Percentiles rank a stretch among this genome's conserved stretches.
phyloP scores from a whole-genome alignment of 768 basidiomycete genomes.

The Boletales sp. region DNA sequence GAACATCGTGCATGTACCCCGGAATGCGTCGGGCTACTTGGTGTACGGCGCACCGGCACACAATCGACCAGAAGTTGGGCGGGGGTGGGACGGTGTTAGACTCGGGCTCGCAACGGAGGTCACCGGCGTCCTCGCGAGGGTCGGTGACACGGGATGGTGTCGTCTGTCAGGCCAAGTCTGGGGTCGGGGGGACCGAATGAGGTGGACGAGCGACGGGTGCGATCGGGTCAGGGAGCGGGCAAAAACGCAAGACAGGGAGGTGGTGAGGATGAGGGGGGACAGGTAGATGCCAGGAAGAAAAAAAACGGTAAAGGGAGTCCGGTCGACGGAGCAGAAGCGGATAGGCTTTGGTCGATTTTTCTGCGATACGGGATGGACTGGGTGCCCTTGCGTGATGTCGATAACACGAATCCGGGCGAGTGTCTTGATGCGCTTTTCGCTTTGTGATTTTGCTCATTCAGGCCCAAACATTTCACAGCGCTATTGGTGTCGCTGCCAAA shows the following conservation, averaged over 20 bases:
- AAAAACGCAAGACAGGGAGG: conserved; percentile 50
- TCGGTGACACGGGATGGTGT: conserved; percentile 27
- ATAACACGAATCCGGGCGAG: too few species aligned
- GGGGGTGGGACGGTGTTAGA: not conserved
- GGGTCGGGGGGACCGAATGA: conserved; percentile 39
- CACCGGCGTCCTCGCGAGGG: conserved; percentile 46
- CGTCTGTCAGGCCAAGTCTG: conserved; percentile 47
- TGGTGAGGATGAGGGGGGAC: conserved; percentile 57
- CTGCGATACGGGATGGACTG: too few species aligned
- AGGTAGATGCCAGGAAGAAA: conserved; percentile 33
- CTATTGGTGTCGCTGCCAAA: too few species aligned
- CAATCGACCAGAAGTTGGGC: conserved; percentile 48
- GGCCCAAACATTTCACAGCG: too few species aligned
- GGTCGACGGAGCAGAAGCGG: conserved; percentile 42
- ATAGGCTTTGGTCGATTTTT: conserved; percentile 8
- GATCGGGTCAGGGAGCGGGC: not conserved
- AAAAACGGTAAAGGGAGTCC: conserved; percentile 18
- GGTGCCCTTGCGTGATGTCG: too few species aligned
- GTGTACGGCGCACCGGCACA: conserved; percentile 53
- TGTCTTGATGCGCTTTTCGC: too few species aligned
- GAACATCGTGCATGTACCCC: conserved; percentile 56
- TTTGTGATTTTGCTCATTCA: too few species aligned
- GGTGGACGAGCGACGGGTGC: conserved; percentile 33
- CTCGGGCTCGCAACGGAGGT: conserved; percentile 33
- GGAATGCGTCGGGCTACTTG: conserved; percentile 51